A percentile compares a stretch with the other conserved stretches of the same genome.
Evolutionary conservation across 495 filamentous ascomycete genomes (phyloP).

Genomic region (Penicillium cosmopolitanum): DNA sequence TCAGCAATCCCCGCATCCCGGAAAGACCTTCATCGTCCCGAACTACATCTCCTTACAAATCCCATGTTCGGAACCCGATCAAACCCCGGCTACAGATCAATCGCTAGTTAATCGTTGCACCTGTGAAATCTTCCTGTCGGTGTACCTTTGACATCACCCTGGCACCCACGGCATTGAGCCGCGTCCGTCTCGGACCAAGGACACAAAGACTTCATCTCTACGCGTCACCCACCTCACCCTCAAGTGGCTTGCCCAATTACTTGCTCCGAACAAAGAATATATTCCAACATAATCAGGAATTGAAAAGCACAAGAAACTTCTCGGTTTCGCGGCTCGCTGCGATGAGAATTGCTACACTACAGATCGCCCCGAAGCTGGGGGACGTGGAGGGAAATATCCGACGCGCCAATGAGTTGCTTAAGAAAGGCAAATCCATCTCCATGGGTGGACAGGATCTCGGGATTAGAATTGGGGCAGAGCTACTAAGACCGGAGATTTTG

Average conservation of each 20-base stretch:
- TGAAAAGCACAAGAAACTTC: slow-evolving; percentile 9
- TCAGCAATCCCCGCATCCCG: slow-evolving; percentile 1
- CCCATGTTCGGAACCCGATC: background rate
- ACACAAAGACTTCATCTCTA: slow-evolving; percentile 9
- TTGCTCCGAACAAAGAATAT: background rate
- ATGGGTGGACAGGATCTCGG: slow-evolving; percentile 3
- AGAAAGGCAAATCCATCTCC: slow-evolving; percentile 34
- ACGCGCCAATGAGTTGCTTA: slow-evolving; percentile 72
- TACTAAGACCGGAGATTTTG: slow-evolving; percentile 56
- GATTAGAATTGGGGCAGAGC: slow-evolving; percentile 29
- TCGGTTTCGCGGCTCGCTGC: slow-evolving; percentile 22
- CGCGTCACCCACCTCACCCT: background rate
- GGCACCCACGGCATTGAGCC: slow-evolving; percentile 2
- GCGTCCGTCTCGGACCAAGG: slow-evolving; percentile 15
- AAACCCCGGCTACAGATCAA: background rate
- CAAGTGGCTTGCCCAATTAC: background rate
- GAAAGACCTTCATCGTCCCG: background rate
- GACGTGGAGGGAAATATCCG: slow-evolving; percentile 76
- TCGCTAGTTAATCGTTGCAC: background rate
- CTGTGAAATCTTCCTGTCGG: background rate
- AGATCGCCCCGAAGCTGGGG: slow-evolving; percentile 75
- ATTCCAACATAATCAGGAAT: background rate
- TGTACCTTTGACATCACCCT: slow-evolving; percentile 15
- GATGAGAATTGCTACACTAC: slow-evolving; percentile 86
- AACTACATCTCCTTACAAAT: background rate